Conservation (phyloP, 108 stramenopile genomes). For the Discostella pseudostelligera region DNA sequence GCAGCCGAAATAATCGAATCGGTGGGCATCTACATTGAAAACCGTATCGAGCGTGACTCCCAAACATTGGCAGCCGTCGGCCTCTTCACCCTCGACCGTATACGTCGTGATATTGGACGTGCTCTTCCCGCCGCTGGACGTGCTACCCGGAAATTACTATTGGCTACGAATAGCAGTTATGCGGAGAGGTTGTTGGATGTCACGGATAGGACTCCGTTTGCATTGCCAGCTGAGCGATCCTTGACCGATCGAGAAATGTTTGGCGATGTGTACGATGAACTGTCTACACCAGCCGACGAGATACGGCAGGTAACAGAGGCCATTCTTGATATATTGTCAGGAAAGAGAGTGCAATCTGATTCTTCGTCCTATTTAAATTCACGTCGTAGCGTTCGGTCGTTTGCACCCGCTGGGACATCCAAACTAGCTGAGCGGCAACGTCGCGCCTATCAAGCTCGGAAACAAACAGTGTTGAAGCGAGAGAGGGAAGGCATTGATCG, state of each 20-base stretch:
- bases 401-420: conserved; percentile 59
- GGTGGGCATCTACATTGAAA: conserved; percentile 63
- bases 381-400: conserved; percentile 45
- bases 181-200: conserved; percentile 38
- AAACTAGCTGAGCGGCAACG: conserved; percentile 49
- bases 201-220: conserved; percentile 31
- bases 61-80: conserved; percentile 63
- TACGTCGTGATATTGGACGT: conserved; percentile 62
- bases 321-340: conserved; percentile 64
- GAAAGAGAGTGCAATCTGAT: conserved; percentile 17
- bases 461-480: conserved; percentile 53
- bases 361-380: conserved; percentile 16
- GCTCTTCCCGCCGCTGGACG: conserved; percentile 67
- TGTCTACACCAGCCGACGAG: conserved; percentile 75
- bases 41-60: conserved; percentile 71
- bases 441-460: conserved; percentile 64
- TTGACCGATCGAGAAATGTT: conserved; percentile 19
- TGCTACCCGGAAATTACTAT: conserved; percentile 24
- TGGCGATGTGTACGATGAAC: conserved; percentile 44
- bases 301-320: conserved; percentile 64
- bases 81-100: conserved; percentile 73
- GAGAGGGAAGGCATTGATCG: conserved; percentile 62
- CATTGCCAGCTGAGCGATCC: conserved; percentile 32
- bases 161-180: conserved; percentile 46
- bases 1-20: conserved; percentile 62